Evolutionary conservation across 352 stramenopile species (phyloP).

Genomic region (Globisporangium radiosum): DNA sequence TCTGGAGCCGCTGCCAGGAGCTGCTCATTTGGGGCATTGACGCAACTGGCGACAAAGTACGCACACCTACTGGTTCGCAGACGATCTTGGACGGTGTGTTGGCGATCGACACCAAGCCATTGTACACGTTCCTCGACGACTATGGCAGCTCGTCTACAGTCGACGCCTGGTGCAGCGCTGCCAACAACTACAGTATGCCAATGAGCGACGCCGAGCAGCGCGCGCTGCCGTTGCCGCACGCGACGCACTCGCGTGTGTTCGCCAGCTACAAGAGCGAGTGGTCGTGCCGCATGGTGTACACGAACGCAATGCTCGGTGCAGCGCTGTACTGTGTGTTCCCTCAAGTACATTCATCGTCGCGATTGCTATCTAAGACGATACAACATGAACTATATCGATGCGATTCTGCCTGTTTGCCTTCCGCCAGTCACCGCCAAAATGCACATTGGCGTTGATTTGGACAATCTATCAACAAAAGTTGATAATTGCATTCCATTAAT

Average conservation of each 20-base stretch:
- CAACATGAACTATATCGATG: no score
- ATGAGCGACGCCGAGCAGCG: neutral
- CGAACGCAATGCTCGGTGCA: neutral
- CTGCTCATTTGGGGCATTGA: neutral
- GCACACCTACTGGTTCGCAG: neutral
- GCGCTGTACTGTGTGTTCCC: neutral
- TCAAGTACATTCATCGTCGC: no score
- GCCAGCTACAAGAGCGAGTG: conserved; percentile 1
- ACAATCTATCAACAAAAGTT: no score
- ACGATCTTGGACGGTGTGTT: neutral
- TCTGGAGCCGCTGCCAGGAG: conserved; percentile 1
- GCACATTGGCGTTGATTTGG: no score
- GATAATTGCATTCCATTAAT: no score
- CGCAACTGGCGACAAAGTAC: neutral
- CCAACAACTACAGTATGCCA: neutral
- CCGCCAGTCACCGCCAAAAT: no score
- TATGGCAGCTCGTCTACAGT: neutral
- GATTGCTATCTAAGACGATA: no score
- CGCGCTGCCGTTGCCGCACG: neutral
- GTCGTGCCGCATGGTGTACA: neutral
- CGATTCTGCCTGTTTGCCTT: no score
- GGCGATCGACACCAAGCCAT: no score
- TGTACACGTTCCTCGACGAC: neutral
- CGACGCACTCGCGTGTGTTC: neutral
- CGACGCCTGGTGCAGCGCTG: conserved; percentile 1